Percentiles rank a stretch among this genome's conserved stretches.
These are phyloP conservation scores for Zarea fungicola DNA, from an alignment of 2,329 filamentous ascomycete species.

Conservation along the genomic window DNA sequence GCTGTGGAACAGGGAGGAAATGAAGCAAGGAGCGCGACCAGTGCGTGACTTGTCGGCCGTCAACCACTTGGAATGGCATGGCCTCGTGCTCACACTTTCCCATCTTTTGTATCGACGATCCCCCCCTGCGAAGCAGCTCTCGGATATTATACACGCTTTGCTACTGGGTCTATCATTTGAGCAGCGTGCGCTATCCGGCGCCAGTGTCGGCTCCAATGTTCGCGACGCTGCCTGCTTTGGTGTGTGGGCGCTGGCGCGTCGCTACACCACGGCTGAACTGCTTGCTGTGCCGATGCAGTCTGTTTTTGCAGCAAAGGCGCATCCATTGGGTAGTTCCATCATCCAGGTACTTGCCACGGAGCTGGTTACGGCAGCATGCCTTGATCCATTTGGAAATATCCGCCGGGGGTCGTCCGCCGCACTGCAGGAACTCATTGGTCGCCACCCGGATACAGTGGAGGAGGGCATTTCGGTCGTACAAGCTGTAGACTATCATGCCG, in stretches of 20 bases:
- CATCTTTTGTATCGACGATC: slow-evolving; percentile 83
- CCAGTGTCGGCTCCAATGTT: slow-evolving; percentile 81
- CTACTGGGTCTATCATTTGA: slow-evolving; percentile 82
- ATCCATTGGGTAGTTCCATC: slow-evolving; percentile 41
- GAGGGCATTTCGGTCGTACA: slow-evolving; percentile 85
- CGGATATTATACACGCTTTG: slow-evolving; percentile 70
- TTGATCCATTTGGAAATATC: slow-evolving; percentile 92
- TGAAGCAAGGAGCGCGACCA: slow-evolving; percentile 26
- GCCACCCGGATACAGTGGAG: slow-evolving; percentile 79
- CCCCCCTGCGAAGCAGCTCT: slow-evolving; percentile 64
- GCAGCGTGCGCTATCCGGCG: slow-evolving; percentile 79
- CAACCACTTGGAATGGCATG: slow-evolving; percentile 85
- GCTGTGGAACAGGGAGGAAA: slow-evolving; percentile 42
- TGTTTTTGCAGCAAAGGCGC: slow-evolving; percentile 35
- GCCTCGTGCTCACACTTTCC: slow-evolving; percentile 78
- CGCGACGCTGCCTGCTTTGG: slow-evolving; percentile 95
- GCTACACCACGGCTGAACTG: slow-evolving; percentile 78
- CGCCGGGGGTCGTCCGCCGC: slow-evolving; percentile 88
- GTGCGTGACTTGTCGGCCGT: slow-evolving; percentile 65
- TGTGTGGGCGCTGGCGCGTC: slow-evolving; percentile 84
- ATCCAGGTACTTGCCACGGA: slow-evolving; percentile 76
- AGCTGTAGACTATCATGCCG: slow-evolving; percentile 85
- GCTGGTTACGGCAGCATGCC: slow-evolving; percentile 72
- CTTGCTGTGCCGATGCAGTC: slow-evolving; percentile 52
- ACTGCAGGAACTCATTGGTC: slow-evolving; percentile 86